These are phyloP conservation scores for Solanum raphanifolium DNA, from an alignment of 257 asterid genomes.

Conservation along the genomic window DNA sequence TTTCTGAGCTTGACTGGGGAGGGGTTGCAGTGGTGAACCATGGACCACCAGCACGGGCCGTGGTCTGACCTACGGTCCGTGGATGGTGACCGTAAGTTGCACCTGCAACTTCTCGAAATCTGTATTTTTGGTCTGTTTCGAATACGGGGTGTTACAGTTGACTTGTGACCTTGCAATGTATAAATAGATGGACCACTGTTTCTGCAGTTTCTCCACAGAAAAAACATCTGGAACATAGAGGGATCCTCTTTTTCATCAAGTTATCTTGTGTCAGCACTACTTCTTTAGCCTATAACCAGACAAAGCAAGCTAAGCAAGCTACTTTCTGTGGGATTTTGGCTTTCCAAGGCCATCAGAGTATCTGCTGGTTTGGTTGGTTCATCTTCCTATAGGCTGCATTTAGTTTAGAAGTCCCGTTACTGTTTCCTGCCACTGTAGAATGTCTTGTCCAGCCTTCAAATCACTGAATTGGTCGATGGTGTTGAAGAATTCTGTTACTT, in stretches of 20 bases:
- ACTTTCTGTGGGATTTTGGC: not conserved
- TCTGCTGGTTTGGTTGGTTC: not conserved
- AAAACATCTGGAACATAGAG: not conserved
- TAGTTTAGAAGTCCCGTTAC: not conserved
- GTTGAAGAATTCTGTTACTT: not conserved
- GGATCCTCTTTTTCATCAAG: not conserved
- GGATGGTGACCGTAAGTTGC: no score
- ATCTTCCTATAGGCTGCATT: not conserved
- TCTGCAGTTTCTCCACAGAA: not conserved
- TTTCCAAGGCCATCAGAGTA: not conserved
- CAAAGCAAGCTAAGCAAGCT: not conserved
- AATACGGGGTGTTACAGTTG: no score
- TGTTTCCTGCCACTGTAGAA: not conserved
- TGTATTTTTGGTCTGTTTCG: no score
- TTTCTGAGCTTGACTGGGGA: no score
- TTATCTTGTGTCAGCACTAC: not conserved
- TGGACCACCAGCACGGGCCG: no score
- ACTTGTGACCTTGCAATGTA: not conserved
- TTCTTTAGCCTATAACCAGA: not conserved
- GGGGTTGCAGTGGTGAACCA: no score
- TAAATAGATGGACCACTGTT: not conserved
- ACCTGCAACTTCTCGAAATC: no score
- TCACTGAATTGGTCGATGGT: not conserved
- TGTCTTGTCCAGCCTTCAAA: not conserved
- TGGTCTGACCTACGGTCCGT: no score